A percentile compares a stretch with the other conserved stretches of the same genome.
Evolutionary conservation across 805 yeast species (phyloP).

Genomic region (Sungouiella blattae): DNA sequence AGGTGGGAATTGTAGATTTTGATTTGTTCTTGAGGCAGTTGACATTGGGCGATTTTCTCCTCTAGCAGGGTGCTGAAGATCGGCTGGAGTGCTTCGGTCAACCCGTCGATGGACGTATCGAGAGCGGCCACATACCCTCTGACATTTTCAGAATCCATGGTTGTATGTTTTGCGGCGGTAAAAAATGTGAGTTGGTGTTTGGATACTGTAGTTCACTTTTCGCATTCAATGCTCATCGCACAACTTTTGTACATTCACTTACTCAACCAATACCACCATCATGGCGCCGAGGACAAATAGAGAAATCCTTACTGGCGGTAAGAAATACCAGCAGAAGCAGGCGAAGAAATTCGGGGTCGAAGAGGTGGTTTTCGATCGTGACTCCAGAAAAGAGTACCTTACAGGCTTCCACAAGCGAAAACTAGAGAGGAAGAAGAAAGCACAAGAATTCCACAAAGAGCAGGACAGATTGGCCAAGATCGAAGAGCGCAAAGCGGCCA

Average conservation of each 20-base stretch:
- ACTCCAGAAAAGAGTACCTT: slow-evolving; percentile 73
- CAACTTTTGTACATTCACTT: slow-evolving; percentile 5
- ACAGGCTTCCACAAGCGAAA: slow-evolving; percentile 97
- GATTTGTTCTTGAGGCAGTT: slow-evolving; percentile 22
- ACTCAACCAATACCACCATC: slow-evolving; percentile 1
- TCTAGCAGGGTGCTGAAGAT: slow-evolving; percentile 37
- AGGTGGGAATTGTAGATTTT: slow-evolving; percentile 38
- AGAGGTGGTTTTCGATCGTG: slow-evolving; percentile 82
- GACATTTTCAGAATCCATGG: slow-evolving; percentile 48
- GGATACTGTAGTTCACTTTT: background rate
- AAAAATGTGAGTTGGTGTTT: too few species aligned
- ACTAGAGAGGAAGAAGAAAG: slow-evolving; percentile 81
- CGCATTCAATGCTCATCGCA: slow-evolving; percentile 16
- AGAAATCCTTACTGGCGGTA: slow-evolving; percentile 85
- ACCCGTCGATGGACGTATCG: slow-evolving; percentile 31
- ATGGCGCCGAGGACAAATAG: slow-evolving; percentile 54
- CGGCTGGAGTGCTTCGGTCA: slow-evolving; percentile 33
- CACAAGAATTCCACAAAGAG: slow-evolving; percentile 71
- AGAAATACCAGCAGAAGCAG: slow-evolving; percentile 68
- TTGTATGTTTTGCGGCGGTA: too few species aligned
- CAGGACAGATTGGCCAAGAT: slow-evolving; percentile 68
- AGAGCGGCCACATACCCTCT: slow-evolving; percentile 37
- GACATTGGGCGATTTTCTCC: slow-evolving; percentile 27
- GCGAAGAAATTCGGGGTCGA: slow-evolving; percentile 48
- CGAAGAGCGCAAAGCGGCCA: slow-evolving; percentile 67